Conservation (phyloP, 768 basidiomycete species). For the Boletellus ananas region DNA sequence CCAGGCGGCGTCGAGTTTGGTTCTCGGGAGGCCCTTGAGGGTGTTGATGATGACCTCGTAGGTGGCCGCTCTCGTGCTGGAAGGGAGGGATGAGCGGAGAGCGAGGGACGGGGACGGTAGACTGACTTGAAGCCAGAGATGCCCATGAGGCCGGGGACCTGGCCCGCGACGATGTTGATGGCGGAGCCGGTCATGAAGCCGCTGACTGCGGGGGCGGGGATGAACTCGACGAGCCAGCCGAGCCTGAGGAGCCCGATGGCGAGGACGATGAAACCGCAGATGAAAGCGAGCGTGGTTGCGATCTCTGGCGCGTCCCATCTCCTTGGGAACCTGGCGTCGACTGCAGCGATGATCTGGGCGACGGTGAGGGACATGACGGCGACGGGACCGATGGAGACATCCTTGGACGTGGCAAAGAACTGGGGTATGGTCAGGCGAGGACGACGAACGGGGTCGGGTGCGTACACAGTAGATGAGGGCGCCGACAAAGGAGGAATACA, state of each 20-base stretch:
- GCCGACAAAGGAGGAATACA: slow-evolving; percentile 92
- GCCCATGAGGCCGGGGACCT: slow-evolving; percentile 88
- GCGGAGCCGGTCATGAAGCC: slow-evolving; percentile 99
- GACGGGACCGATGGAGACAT: slow-evolving; percentile 98
- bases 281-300: slow-evolving; percentile 78
- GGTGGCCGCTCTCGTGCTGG: slow-evolving; percentile 78
- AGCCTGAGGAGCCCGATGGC: slow-evolving; percentile 84
- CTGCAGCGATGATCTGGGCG: slow-evolving; percentile 70
- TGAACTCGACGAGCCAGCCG: slow-evolving; percentile 96
- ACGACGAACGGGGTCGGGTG: background rate
- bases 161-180: slow-evolving; percentile 82
- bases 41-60: slow-evolving; percentile 92
- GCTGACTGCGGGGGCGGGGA: slow-evolving; percentile 78
- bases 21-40: slow-evolving; percentile 72
- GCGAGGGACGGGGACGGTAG: background rate
- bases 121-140: slow-evolving; percentile 79
- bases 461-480: slow-evolving; percentile 79
- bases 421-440: slow-evolving; percentile 23
- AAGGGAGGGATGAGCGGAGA: slow-evolving; percentile 1
- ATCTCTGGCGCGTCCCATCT: slow-evolving; percentile 69
- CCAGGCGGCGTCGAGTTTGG: slow-evolving; percentile 83
- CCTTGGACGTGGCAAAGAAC: slow-evolving; percentile 97
- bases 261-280: slow-evolving; percentile 89
- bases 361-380: slow-evolving; percentile 95
- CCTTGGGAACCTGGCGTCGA: slow-evolving; percentile 51